Evolutionary conservation across 306 rosid species (phyloP).

Genomic region (Trifolium fragiferum): DNA sequence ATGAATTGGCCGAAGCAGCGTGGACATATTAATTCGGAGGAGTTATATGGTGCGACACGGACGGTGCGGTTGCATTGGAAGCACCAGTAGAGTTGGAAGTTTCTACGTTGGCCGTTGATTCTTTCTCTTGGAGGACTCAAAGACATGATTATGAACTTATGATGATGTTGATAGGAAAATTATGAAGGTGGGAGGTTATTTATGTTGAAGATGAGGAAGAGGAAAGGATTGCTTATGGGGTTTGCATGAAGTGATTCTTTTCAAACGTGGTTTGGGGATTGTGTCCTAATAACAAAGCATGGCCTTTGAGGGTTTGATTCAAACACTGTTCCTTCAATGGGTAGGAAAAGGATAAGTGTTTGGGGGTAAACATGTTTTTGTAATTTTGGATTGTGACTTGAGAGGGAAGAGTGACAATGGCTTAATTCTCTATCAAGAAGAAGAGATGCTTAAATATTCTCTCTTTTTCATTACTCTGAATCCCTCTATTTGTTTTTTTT

Average conservation of each 20-base stretch:
- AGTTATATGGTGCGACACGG: conserved; percentile 47
- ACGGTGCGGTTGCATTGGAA: conserved; percentile 66
- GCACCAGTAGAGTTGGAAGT: conserved; percentile 74
- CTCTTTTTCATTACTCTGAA: too few species aligned
- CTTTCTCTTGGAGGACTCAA: conserved; percentile 60
- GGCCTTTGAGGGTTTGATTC: not conserved
- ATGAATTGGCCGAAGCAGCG: conserved; percentile 80
- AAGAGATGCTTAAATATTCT: not conserved
- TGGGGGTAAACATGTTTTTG: not conserved
- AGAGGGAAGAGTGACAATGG: not conserved
- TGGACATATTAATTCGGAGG: conserved; percentile 60
- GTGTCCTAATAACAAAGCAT: conserved; percentile 29
- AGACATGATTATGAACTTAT: conserved; percentile 51
- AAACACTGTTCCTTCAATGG: conserved; percentile 46
- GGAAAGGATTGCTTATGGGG: conserved; percentile 58
- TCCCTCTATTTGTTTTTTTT: too few species aligned
- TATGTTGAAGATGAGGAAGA: not conserved
- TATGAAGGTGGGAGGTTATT: conserved; percentile 16
- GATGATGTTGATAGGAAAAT: too few species aligned
- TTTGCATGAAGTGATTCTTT: conserved; percentile 53
- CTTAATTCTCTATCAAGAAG: not conserved
- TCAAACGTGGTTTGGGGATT: conserved; percentile 7
- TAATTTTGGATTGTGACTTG: conserved; percentile 5
- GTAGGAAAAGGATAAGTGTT: conserved; percentile 64
- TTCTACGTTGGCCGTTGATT: conserved; percentile 32